A percentile compares a stretch with the other conserved stretches of the same genome.
These are phyloP conservation scores for Lippia alba DNA, from an alignment of 305 asterid species.

Conservation along the genomic window DNA sequence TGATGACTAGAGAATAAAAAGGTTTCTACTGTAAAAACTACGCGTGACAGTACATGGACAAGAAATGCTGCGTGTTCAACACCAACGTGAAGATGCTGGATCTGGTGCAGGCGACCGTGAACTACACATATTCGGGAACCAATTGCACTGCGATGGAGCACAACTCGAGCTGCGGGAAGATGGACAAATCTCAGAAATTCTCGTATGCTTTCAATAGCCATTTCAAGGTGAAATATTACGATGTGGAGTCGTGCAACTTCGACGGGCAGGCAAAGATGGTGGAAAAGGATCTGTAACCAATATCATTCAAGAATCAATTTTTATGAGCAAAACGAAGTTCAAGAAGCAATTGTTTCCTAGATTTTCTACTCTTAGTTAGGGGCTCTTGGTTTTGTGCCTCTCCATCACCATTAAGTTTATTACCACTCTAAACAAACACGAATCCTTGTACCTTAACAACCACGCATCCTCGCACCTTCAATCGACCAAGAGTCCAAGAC, in stretches of 20 bases:
- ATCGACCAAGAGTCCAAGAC: too few species aligned
- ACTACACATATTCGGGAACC: constrained; percentile 48
- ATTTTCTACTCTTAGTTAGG: too few species aligned
- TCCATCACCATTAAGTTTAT: too few species aligned
- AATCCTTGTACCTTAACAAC: too few species aligned
- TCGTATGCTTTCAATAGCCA: constrained; percentile 71
- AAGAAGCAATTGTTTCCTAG: too few species aligned
- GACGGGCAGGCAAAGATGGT: constrained; percentile 55
- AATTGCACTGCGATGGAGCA: constrained; percentile 57
- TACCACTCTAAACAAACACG: too few species aligned
- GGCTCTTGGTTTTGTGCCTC: too few species aligned
- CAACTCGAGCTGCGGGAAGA: constrained; percentile 42
- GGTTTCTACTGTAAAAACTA: neutral
- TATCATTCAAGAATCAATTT: too few species aligned
- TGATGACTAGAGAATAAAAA: neutral
- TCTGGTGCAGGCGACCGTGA: constrained; percentile 26
- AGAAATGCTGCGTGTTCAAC: constrained; percentile 59
- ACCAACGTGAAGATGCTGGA: neutral
- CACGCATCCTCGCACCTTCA: too few species aligned
- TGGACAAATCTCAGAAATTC: constrained; percentile 23
- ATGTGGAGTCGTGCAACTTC: constrained; percentile 62
- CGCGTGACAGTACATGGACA: constrained; percentile 45
- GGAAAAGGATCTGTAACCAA: constrained; percentile 36
- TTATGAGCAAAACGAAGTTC: too few species aligned
- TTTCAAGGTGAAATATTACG: constrained; percentile 60